These are phyloP conservation scores for Oryza punctata DNA, from an alignment of 176 grass and related monocot genomes.

Conservation along the genomic window DNA sequence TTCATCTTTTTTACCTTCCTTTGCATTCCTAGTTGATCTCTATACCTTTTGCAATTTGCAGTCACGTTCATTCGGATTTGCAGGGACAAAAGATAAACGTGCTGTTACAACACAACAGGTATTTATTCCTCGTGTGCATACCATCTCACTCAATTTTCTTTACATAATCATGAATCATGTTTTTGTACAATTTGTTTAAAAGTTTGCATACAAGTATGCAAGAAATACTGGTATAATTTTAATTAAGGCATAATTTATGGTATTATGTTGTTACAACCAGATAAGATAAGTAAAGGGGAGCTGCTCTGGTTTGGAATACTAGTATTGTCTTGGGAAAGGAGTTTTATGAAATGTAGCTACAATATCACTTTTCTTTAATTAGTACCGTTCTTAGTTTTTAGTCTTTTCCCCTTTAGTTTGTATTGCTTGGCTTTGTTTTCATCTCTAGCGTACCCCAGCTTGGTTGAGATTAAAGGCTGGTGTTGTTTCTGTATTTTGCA, in stretches of 20 bases:
- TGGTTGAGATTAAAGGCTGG: background rate
- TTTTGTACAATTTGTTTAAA: slow-evolving; percentile 11
- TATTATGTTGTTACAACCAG: slow-evolving; percentile 10
- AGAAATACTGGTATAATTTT: background rate
- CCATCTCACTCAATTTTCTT: background rate
- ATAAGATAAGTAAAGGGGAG: background rate
- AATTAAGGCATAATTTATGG: background rate
- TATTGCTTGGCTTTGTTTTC: background rate
- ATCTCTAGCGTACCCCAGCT: background rate
- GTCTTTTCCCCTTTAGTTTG: background rate
- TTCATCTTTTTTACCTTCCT: background rate
- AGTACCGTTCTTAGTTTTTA: background rate
- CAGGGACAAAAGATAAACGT: slow-evolving; percentile 97
- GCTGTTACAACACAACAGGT: slow-evolving; percentile 88
- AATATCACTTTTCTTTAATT: background rate
- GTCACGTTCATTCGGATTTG: slow-evolving; percentile 90
- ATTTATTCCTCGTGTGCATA: slow-evolving; percentile 23
- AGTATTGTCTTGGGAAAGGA: background rate
- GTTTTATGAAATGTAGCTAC: background rate
- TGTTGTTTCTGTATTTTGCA: background rate
- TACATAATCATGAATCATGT: background rate
- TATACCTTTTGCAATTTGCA: slow-evolving; percentile 61
- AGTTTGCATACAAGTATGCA: background rate
- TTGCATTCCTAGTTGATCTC: slow-evolving; percentile 38
- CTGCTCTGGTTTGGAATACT: background rate